Percentiles rank a stretch among this genome's conserved stretches.
phyloP scores from a whole-genome alignment of 306 rosid genomes.

The Lotus japonicus region DNA sequence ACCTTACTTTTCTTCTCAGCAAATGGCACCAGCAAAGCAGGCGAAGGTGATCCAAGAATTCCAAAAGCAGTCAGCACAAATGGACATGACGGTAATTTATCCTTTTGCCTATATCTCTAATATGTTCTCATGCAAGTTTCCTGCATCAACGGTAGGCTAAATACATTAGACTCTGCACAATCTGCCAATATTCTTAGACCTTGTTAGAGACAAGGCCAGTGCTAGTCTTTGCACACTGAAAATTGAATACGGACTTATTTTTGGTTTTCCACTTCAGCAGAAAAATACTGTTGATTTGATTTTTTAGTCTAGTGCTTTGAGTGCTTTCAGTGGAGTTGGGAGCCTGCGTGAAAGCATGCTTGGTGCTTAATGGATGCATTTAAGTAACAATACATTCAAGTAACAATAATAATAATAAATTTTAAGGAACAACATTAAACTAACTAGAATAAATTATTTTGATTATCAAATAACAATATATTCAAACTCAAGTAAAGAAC shows the following conservation, averaged over 20 bases:
- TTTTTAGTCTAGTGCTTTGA: not conserved
- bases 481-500: not conserved
- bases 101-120: not conserved
- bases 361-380: not conserved
- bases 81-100: conserved; percentile 91
- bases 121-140: conserved; percentile 2
- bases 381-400: too few species aligned
- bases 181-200: not conserved
- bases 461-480: not conserved
- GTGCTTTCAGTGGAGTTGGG: not conserved
- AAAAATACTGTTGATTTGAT: not conserved
- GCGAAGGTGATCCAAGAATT: conserved; percentile 80
- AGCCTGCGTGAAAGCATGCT: not conserved
- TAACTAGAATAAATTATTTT: not conserved
- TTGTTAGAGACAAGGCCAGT: not conserved
- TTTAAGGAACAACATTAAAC: too few species aligned
- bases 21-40: conserved; percentile 97
- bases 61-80: conserved; percentile 89
- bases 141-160: not conserved
- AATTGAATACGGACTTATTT: not conserved
- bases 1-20: conserved; percentile 45
- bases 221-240: not conserved
- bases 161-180: not conserved
- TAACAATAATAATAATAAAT: too few species aligned
- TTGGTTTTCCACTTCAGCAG: not conserved